phyloP scores from a whole-genome alignment of 2,329 filamentous ascomycete species.

The Chaetomium strumarium region DNA sequence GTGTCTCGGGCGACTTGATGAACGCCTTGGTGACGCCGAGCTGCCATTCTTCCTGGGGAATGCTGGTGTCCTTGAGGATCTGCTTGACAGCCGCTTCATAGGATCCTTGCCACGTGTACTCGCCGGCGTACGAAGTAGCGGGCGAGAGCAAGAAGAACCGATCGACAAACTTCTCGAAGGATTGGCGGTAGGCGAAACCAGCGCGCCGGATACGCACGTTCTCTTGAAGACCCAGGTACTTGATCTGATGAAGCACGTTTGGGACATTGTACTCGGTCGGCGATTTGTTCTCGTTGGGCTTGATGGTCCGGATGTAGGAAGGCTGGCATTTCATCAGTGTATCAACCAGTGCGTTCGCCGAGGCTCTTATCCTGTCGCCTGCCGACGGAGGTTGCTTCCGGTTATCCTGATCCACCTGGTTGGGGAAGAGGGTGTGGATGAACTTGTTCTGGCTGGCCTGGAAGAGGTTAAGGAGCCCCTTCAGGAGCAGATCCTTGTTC shows the following conservation, averaged over 20 bases:
- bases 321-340: conserved; percentile 97
- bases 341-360: conserved; percentile 88
- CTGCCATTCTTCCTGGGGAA: conserved; percentile 92
- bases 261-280: conserved; percentile 83
- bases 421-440: conserved; percentile 80
- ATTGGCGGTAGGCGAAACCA: conserved; percentile 93
- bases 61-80: conserved; percentile 93
- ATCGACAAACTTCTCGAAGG: conserved; percentile 97
- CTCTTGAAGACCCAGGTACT: conserved; percentile 97
- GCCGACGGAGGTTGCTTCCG: conserved; percentile 89
- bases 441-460: conserved; percentile 79
- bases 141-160: conserved; percentile 93
- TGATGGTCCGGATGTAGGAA: conserved; percentile 98
- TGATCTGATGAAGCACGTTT: conserved; percentile 96
- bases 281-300: conserved; percentile 98
- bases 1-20: conserved; percentile 94
- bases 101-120: conserved; percentile 93
- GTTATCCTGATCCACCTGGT: conserved; percentile 93
- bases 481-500: conserved; percentile 96
- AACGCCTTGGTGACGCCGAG: conserved; percentile 96
- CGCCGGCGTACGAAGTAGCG: conserved; percentile 90
- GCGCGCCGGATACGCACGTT: conserved; percentile 96
- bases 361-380: conserved; percentile 91
- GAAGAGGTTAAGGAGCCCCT: conserved; percentile 85
- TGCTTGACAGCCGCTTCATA: conserved; percentile 81